Conservation (phyloP, 2,329 filamentous ascomycete species). For the Chaetoscypha palmicola region DNA sequence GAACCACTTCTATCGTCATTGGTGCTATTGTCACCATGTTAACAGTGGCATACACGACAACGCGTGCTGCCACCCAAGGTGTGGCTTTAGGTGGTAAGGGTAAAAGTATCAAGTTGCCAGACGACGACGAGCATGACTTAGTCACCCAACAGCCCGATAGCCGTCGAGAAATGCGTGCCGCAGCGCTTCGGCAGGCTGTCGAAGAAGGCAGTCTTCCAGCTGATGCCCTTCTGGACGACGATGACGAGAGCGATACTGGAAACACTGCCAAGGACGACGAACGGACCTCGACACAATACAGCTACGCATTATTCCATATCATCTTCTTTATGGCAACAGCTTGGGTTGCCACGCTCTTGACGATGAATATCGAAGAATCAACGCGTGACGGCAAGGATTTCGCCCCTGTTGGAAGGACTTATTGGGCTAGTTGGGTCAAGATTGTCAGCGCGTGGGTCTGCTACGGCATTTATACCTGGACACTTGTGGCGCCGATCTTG, state of each 20-base stretch:
- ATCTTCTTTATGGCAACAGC: slow-evolving; percentile 96
- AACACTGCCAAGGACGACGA: slow-evolving; percentile 77
- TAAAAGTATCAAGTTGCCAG: slow-evolving; percentile 53
- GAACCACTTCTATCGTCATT: slow-evolving; percentile 84
- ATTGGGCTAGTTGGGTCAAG: slow-evolving; percentile 99
- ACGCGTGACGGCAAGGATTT: slow-evolving; percentile 69
- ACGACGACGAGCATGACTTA: slow-evolving; percentile 78
- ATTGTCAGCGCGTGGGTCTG: slow-evolving; percentile 97
- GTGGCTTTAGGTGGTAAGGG: slow-evolving; percentile 62
- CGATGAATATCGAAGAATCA: slow-evolving; percentile 64
- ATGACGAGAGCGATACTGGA: slow-evolving; percentile 48
- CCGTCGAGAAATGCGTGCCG: slow-evolving; percentile 85
- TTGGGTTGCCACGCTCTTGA: slow-evolving; percentile 90
- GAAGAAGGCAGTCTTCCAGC: slow-evolving; percentile 89
- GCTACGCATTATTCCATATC: slow-evolving; percentile 90
- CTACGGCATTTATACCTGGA: slow-evolving; percentile 92
- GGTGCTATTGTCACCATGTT: slow-evolving; percentile 95
- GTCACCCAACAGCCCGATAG: slow-evolving; percentile 74
- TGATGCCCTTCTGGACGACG: slow-evolving; percentile 71
- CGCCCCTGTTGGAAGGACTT: slow-evolving; percentile 86
- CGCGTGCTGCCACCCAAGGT: slow-evolving; percentile 86
- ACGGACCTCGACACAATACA: slow-evolving; percentile 84
- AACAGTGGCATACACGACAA: slow-evolving; percentile 96
- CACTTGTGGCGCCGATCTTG: slow-evolving; percentile 75
- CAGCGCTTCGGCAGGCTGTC: slow-evolving; percentile 83